phyloP scores from a whole-genome alignment of 2,329 filamentous ascomycete species.

The Trichoderma oligosporum region DNA sequence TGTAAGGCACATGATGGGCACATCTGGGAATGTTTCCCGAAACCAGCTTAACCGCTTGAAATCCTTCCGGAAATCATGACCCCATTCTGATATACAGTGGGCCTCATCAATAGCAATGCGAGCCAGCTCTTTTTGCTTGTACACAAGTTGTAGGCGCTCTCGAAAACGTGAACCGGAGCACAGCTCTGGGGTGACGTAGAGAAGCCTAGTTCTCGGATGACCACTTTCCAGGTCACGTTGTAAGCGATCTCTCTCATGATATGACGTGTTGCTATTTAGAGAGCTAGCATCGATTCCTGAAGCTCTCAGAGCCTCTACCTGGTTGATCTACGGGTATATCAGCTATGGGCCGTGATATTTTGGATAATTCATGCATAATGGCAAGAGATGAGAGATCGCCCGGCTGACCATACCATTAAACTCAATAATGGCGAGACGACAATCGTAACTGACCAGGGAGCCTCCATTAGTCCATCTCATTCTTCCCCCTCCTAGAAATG shows the following conservation, averaged over 20 bases:
- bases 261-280: slow-evolving; percentile 77
- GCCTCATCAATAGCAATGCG: slow-evolving; percentile 90
- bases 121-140: slow-evolving; percentile 79
- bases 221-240: slow-evolving; percentile 81
- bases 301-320: slow-evolving; percentile 74
- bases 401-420: slow-evolving; percentile 63
- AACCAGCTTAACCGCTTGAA: slow-evolving; percentile 89
- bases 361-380: not conserved
- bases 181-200: slow-evolving; percentile 92
- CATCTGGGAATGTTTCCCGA: slow-evolving; percentile 71
- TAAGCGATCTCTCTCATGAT: slow-evolving; percentile 62
- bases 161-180: slow-evolving; percentile 77
- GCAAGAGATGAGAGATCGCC: slow-evolving; percentile 5
- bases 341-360: not conserved
- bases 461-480: not conserved
- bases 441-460: slow-evolving; percentile 64
- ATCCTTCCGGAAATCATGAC: slow-evolving; percentile 91
- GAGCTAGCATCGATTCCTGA: slow-evolving; percentile 77
- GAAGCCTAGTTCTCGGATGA: slow-evolving; percentile 74
- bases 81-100: slow-evolving; percentile 97
- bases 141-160: slow-evolving; percentile 65
- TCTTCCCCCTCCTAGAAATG: slow-evolving; percentile 7
- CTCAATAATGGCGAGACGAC: slow-evolving; percentile 86
- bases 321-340: slow-evolving; percentile 66
- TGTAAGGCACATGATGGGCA: slow-evolving; percentile 89